Base-by-base conservation (phyloP, 306 rosid species). In the Mimosa pudica region DNA sequence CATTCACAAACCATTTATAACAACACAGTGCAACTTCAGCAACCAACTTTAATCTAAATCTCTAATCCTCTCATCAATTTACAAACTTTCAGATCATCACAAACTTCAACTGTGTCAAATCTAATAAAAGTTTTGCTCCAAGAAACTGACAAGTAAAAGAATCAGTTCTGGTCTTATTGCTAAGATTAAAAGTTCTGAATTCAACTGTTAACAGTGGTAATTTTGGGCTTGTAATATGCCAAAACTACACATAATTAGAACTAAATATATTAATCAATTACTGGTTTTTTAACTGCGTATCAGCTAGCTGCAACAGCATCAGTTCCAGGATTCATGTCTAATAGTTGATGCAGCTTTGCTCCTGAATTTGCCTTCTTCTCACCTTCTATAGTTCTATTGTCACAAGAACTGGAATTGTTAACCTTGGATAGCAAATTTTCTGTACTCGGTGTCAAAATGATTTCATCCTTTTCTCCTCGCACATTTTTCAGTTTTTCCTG, bases 161-260 rank as follows among this genome's bases (percentile, higher is more conserved):
- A 91, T 89, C 87, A 91, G 89, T 84, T 74, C 84, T 81, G 80
- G 71, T 70, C 74, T 86, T 86, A 0, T 24, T 74, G 72, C 79
- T 69, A 24, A 70, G 75, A 82, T 83, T 71, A 24, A 82, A 86
- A 86, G 79, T 83, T 85, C 85, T 78, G 82, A 80, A 85, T 84
- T 86, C 86, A 83, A 71, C 83, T 84, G 81, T 64, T 79, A 93
- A 90, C 86, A 91, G 97, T 68, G 74, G 93, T 85, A 92, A 84
- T 88, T 89, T 90, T 91, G 97, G 95, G 82, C 94, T 92, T 84
- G 88, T 88, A 92, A 94, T 91, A 92, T 89, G 95, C 97, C 98
- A 92, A 92, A 94, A 90, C 89, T 88, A 94, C 97, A 33, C n/a
- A 72, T 75, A 77, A 87, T 86, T 81, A 80, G 84, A 73, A 85